These are phyloP conservation scores for Stropharia rugosoannulata DNA, from an alignment of 768 basidiomycete genomes.

Conservation along the genomic window DNA sequence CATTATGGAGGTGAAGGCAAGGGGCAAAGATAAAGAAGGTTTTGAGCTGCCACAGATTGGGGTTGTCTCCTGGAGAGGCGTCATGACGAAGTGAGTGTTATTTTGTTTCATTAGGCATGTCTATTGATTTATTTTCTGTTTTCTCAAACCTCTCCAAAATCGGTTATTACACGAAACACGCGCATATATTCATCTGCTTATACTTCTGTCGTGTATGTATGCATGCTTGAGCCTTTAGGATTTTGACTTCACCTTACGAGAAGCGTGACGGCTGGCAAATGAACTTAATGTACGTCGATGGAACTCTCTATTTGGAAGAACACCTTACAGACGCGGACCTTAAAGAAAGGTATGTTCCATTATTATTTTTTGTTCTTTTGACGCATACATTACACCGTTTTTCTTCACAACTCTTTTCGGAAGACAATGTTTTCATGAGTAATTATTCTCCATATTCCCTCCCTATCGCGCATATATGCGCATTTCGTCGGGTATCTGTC, in stretches of 20 bases:
- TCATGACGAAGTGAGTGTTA: slow-evolving; percentile 72
- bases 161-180: neutral
- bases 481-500: too few relatives aligned
- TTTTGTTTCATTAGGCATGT: slow-evolving; percentile 7
- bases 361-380: neutral
- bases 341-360: slow-evolving; percentile 55
- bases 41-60: slow-evolving; percentile 42
- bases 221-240: slow-evolving; percentile 38
- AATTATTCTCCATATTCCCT: too few relatives aligned
- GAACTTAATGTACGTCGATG: slow-evolving; percentile 77
- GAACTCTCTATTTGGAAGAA: slow-evolving; percentile 75
- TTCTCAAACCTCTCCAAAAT: neutral
- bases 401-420: neutral
- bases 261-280: slow-evolving; percentile 76
- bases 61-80: slow-evolving; percentile 75
- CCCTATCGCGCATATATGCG: too few relatives aligned
- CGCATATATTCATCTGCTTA: neutral
- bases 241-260: slow-evolving; percentile 83
- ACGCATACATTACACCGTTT: neutral
- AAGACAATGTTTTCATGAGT: too few relatives aligned
- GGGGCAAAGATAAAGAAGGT: slow-evolving; percentile 23
- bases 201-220: neutral
- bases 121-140: slow-evolving; percentile 26
- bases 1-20: slow-evolving; percentile 39
- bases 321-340: slow-evolving; percentile 60